Evolutionary conservation across 352 stramenopile genomes (phyloP).

Genomic region (Phytopythium oedochilum): DNA sequence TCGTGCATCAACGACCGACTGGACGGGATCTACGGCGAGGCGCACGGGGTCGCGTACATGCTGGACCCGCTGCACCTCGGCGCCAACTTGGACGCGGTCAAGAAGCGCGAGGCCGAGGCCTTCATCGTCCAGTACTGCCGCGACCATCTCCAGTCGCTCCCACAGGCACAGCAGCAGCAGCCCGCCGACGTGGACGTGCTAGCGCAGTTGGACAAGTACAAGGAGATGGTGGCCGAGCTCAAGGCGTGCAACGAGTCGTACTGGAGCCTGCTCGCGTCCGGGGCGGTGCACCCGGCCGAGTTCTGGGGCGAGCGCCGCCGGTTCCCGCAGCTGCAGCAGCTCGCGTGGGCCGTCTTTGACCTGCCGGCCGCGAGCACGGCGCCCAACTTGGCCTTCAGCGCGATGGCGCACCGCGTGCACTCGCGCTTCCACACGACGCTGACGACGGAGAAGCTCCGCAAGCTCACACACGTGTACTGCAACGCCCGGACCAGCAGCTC

Average conservation of each 20-base stretch:
- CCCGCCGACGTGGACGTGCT: slow-evolving; percentile 38
- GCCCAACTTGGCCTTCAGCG: slow-evolving; percentile 28
- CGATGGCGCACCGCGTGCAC: slow-evolving; percentile 24
- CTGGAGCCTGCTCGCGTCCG: slow-evolving; percentile 45
- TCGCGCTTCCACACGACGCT: slow-evolving; percentile 38
- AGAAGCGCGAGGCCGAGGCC: slow-evolving; percentile 35
- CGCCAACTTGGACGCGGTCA: slow-evolving; percentile 35
- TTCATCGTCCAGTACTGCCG: slow-evolving; percentile 48
- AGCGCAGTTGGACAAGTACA: slow-evolving; percentile 44
- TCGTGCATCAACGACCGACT: slow-evolving; percentile 62
- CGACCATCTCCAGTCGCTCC: slow-evolving; percentile 14
- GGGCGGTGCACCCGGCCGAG: slow-evolving; percentile 38
- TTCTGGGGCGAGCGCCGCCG: slow-evolving; percentile 60
- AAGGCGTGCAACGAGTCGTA: slow-evolving; percentile 51
- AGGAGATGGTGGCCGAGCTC: slow-evolving; percentile 37
- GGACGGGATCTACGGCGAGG: slow-evolving; percentile 55
- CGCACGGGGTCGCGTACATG: slow-evolving; percentile 54
- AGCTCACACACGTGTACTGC: slow-evolving; percentile 60
- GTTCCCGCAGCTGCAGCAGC: slow-evolving; percentile 54
- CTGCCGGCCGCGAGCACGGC: slow-evolving; percentile 42
- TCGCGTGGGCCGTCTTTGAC: slow-evolving; percentile 50
- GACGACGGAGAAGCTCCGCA: slow-evolving; percentile 35
- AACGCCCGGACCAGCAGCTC: slow-evolving; percentile 27
- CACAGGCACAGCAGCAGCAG: background rate
- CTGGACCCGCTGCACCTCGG: slow-evolving; percentile 56